Conservation (phyloP, 768 basidiomycete species). For the Russula compacta region DNA sequence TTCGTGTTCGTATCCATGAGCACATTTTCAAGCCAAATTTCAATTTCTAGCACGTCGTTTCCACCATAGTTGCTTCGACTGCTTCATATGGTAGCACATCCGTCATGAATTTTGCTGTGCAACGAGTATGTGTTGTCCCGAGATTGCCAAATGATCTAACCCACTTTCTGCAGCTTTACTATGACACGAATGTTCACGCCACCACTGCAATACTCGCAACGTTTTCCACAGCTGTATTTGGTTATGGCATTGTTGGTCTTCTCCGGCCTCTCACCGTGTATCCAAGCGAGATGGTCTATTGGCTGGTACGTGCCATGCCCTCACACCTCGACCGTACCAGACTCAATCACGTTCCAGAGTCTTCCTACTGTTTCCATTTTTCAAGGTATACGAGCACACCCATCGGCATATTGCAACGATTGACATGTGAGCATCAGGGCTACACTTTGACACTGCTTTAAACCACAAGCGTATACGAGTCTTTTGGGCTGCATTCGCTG, state of each 20-base stretch:
- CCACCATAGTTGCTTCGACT: conserved; percentile 48
- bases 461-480: conserved; percentile 42
- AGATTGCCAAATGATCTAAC: not conserved
- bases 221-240: conserved; percentile 57
- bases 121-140: conserved; percentile 33
- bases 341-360: conserved; percentile 28
- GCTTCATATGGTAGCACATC: conserved; percentile 45
- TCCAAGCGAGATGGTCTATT: conserved; percentile 60
- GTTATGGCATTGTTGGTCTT: conserved; percentile 54
- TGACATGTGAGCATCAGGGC: conserved; percentile 32
- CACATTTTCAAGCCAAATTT: not conserved
- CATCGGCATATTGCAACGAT: not conserved
- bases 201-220: conserved; percentile 51
- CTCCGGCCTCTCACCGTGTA: conserved; percentile 51
- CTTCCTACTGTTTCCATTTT: conserved; percentile 51
- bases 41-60: conserved; percentile 41
- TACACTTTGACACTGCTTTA: conserved; percentile 39
- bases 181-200: conserved; percentile 45
- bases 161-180: conserved; percentile 38
- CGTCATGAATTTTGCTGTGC: conserved; percentile 53
- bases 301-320: conserved; percentile 32
- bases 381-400: conserved; percentile 33
- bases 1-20: not conserved
- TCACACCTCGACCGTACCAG: not conserved
- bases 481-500: conserved; percentile 43